Percentiles rank a stretch among this genome's conserved stretches.
Evolutionary conservation across 2,329 filamentous ascomycete genomes (phyloP).

Genomic region (Aureobasidium vineae): DNA sequence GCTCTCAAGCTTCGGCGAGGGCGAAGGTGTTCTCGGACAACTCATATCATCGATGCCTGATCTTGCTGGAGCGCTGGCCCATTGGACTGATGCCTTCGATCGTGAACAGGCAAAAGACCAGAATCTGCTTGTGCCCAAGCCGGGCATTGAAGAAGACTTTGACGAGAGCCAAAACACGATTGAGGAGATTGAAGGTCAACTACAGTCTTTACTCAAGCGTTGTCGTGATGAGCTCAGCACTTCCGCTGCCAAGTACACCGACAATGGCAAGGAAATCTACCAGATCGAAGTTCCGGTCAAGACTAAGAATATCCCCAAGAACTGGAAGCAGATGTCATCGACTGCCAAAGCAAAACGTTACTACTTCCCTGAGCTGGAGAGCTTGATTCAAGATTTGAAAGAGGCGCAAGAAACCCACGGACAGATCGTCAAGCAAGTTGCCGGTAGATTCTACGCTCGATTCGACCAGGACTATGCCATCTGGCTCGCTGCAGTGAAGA

Average conservation of each 20-base stretch:
- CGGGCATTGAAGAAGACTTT: slow-evolving; percentile 87
- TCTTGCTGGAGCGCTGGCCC: slow-evolving; percentile 68
- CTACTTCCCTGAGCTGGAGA: slow-evolving; percentile 81
- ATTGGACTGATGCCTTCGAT: slow-evolving; percentile 93
- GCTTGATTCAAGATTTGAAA: slow-evolving; percentile 80
- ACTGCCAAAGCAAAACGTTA: slow-evolving; percentile 88
- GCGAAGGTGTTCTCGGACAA: slow-evolving; percentile 78
- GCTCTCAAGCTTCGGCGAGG: slow-evolving; percentile 69
- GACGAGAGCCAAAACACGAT: slow-evolving; percentile 78
- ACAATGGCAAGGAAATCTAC: slow-evolving; percentile 96
- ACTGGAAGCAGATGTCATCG: slow-evolving; percentile 95
- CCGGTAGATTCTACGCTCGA: slow-evolving; percentile 75
- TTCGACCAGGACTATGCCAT: slow-evolving; percentile 84
- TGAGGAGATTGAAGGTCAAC: slow-evolving; percentile 68
- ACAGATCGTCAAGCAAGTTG: slow-evolving; percentile 85
- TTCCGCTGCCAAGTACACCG: slow-evolving; percentile 56
- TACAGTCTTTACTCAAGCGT: slow-evolving; percentile 68
- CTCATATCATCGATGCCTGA: slow-evolving; percentile 85
- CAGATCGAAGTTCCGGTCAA: slow-evolving; percentile 88
- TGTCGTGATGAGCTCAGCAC: slow-evolving; percentile 73
- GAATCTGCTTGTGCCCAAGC: slow-evolving; percentile 79
- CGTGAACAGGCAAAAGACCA: slow-evolving; percentile 72
- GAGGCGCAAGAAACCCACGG: slow-evolving; percentile 92
- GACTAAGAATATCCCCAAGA: slow-evolving; percentile 72
- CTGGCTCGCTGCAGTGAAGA: slow-evolving; percentile 87